Conservation (phyloP, 768 basidiomycete genomes). For the Tricholoma furcatifolium region DNA sequence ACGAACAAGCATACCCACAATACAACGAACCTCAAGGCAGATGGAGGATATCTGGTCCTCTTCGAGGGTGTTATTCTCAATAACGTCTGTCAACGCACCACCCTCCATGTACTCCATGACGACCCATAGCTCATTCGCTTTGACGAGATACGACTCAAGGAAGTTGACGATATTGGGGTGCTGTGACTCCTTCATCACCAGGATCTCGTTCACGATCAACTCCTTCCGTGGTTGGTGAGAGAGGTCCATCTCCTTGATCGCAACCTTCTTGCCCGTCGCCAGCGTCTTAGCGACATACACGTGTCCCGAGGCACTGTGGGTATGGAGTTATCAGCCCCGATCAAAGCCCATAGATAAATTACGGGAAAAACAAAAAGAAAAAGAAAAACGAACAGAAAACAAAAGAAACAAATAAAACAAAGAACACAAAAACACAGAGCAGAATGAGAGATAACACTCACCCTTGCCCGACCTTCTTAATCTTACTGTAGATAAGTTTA, state of each 20-base stretch:
- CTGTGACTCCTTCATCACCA: slow-evolving; percentile 98
- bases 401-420: background rate
- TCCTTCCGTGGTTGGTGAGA: slow-evolving; percentile 95
- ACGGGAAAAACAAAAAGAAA: background rate
- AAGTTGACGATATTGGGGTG: slow-evolving; percentile 98
- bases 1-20: background rate
- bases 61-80: slow-evolving; percentile 93
- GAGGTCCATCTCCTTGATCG: slow-evolving; percentile 98
- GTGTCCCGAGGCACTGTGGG: slow-evolving; percentile 86
- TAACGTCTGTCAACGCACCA: slow-evolving; percentile 95
- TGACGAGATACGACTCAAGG: slow-evolving; percentile 86
- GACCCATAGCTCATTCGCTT: slow-evolving; percentile 90
- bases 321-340: slow-evolving; percentile 13
- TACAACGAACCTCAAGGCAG: slow-evolving; percentile 72
- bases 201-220: slow-evolving; percentile 95
- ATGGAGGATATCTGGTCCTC: slow-evolving; percentile 96
- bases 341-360: background rate
- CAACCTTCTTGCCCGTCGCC: slow-evolving; percentile 82
- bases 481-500: slow-evolving; percentile 88
- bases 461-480: slow-evolving; percentile 99
- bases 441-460: slow-evolving; percentile 43
- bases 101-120: slow-evolving; percentile 99
- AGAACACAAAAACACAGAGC: background rate
- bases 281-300: slow-evolving; percentile 96
- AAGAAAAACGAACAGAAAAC: background rate